These are phyloP conservation scores for Coffea humblotiana DNA, from an alignment of 305 asterid genomes.

Conservation along the genomic window DNA sequence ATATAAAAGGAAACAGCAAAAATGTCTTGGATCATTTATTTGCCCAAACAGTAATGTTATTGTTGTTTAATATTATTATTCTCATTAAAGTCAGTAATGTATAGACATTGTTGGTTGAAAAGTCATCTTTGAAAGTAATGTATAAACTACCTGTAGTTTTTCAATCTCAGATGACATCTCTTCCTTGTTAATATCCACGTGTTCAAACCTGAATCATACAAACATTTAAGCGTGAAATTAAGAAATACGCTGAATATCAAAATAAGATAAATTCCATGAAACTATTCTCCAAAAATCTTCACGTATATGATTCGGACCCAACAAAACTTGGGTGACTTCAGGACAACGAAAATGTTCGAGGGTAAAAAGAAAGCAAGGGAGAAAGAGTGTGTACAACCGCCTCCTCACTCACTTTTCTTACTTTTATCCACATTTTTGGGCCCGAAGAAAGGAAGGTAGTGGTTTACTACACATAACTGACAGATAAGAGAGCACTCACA, in stretches of 20 bases:
- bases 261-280: background rate
- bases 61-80: no score
- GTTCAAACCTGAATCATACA: constrained; percentile 58
- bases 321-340: no score
- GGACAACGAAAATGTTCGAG: no score
- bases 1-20: no score
- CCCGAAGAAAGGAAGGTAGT: no score
- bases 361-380: no score
- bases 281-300: background rate
- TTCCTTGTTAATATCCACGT: constrained; percentile 35
- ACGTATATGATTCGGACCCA: background rate
- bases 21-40: background rate
- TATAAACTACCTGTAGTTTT: constrained; percentile 62
- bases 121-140: background rate
- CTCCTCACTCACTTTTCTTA: no score
- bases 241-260: background rate
- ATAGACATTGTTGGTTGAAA: background rate
- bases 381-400: no score
- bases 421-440: no score
- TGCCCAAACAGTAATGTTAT: background rate
- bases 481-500: constrained; percentile 37
- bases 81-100: background rate
- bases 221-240: background rate
- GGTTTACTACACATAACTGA: background rate
- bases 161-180: constrained; percentile 50